phyloP scores from a whole-genome alignment of 139 green algal species.

The Asterochloris erici region DNA sequence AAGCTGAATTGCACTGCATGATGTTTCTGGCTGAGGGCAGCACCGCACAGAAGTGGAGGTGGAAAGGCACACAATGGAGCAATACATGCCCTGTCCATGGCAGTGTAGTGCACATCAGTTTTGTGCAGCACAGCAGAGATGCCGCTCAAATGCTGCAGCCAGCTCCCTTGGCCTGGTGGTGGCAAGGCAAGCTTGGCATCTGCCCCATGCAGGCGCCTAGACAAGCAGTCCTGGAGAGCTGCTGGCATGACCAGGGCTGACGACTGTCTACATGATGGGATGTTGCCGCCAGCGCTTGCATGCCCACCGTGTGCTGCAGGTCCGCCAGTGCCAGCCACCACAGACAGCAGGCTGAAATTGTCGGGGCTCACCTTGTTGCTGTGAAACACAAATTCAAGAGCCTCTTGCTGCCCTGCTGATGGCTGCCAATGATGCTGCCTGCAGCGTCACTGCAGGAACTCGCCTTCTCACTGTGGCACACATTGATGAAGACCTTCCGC shows the following conservation, averaged over 20 bases:
- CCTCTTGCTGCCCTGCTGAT: not conserved
- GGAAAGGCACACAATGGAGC: not conserved
- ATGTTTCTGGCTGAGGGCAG: not conserved
- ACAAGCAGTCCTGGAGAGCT: not conserved
- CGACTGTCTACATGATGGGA: too few relatives aligned
- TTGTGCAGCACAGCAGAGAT: not conserved
- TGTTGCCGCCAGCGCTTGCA: not conserved
- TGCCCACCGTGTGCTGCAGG: not conserved
- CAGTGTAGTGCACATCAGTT: not conserved
- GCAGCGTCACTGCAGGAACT: not conserved
- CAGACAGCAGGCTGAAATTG: not conserved
- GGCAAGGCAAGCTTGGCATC: not conserved
- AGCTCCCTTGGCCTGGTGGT: not conserved
- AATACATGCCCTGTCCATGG: not conserved
- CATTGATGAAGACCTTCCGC: conserved; percentile 57
- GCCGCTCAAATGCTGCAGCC: not conserved
- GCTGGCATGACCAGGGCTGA: not conserved
- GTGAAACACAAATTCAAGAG: not conserved
- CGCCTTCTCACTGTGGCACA: conserved; percentile 63
- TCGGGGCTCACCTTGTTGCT: not conserved
- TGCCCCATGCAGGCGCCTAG: not conserved
- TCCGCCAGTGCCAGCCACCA: not conserved
- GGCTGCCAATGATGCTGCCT: not conserved
- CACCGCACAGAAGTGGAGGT: not conserved
- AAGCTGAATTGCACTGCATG: not conserved